Percentiles rank a stretch among this genome's conserved stretches.
phyloP scores from a whole-genome alignment of 306 rosid species.

The Corylus heterophylla region DNA sequence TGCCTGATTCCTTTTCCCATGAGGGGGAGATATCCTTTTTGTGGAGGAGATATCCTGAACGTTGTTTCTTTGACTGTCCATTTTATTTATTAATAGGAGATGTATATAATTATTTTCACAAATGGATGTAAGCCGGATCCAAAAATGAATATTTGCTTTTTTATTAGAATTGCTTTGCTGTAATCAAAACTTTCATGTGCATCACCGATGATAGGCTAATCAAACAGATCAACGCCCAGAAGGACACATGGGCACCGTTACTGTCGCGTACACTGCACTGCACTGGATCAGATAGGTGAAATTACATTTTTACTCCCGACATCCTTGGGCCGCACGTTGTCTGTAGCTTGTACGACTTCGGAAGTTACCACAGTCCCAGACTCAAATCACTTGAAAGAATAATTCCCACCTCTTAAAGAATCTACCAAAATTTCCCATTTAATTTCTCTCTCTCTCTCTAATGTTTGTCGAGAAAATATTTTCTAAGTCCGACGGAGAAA shows the following conservation, averaged over 20 bases:
- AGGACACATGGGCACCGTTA: not conserved
- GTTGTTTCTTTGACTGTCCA: too few relatives aligned
- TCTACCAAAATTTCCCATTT: constrained; percentile 18
- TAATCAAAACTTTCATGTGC: too few relatives aligned
- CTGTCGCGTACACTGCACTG: not conserved
- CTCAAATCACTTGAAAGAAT: constrained; percentile 28
- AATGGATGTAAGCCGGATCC: too few relatives aligned
- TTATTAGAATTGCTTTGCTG: too few relatives aligned
- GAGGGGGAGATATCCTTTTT: too few relatives aligned
- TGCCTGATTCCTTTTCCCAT: too few relatives aligned
- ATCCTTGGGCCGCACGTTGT: not conserved
- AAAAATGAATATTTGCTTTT: too few relatives aligned
- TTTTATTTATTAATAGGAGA: too few relatives aligned
- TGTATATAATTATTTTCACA: too few relatives aligned
- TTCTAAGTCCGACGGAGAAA: constrained; percentile 12
- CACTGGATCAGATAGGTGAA: not conserved
- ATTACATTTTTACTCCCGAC: not conserved
- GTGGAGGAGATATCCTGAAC: too few relatives aligned
- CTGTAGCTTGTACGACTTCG: constrained; percentile 2
- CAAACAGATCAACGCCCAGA: not conserved
- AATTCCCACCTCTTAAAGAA: constrained; percentile 34
- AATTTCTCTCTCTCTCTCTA: not conserved
- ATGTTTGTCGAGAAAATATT: not conserved
- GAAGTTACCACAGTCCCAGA: not conserved
- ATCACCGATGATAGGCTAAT: not conserved